phyloP scores from a whole-genome alignment of 805 yeast genomes.

The Candida stauntonica region DNA sequence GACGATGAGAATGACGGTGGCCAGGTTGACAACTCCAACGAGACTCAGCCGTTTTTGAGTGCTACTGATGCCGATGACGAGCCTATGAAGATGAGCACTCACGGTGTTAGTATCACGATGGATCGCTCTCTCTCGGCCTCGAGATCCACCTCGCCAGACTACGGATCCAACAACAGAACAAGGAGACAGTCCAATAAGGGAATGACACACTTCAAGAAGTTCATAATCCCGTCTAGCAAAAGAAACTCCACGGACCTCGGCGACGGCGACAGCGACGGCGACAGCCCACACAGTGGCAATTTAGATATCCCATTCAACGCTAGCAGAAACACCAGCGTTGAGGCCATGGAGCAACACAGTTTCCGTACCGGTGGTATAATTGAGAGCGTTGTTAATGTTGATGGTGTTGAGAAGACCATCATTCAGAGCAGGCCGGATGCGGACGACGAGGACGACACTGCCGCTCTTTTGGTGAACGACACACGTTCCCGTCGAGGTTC shows the following conservation, averaged over 20 bases:
- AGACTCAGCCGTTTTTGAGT: conserved; percentile 2
- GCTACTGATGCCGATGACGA: neutral
- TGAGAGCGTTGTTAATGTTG: conserved; percentile 77
- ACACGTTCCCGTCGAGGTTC: conserved; percentile 5
- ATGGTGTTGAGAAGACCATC: conserved; percentile 82
- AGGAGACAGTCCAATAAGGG: conserved; percentile 6
- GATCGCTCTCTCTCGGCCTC: conserved; percentile 4
- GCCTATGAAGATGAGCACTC: conserved; percentile 1
- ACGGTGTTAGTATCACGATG: neutral
- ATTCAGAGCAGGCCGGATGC: conserved; percentile 58
- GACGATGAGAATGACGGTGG: conserved; percentile 1
- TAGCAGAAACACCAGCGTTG: conserved; percentile 4
- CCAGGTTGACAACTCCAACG: neutral
- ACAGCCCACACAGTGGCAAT: neutral
- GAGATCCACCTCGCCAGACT: conserved; percentile 20
- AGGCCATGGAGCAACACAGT: conserved; percentile 20
- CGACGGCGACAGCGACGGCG: conserved; percentile 1
- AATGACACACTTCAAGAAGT: conserved; percentile 18
- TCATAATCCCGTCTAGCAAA: conserved; percentile 10
- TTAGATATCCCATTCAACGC: neutral
- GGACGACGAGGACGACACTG: conserved; percentile 9
- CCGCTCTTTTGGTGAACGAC: conserved; percentile 5
- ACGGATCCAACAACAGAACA: conserved; percentile 17
- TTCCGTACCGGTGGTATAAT: conserved; percentile 45
- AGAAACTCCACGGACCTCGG: conserved; percentile 21